Evolutionary conservation across 176 grass and related monocot species (phyloP), one percentile per base, ranked within the genome.

Genomic region (Rhynchospora breviuscula): DNA sequence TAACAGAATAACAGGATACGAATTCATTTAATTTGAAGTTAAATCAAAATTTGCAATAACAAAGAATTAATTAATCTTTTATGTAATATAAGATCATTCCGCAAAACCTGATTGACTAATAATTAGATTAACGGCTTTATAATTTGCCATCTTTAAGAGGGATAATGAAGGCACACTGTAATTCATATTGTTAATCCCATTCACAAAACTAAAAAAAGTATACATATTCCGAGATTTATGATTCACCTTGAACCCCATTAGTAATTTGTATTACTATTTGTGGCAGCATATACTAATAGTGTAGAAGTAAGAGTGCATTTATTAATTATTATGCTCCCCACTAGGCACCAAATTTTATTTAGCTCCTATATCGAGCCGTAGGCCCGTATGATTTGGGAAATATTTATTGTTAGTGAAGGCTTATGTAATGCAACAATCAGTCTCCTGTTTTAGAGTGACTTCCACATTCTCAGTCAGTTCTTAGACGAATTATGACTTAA

Each of bases 311-410:
- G 31, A 59, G 14, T 31, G 8, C 49, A 57, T 79, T 33, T 79
- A 79, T 79, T 54, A 57, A 59, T 33, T 79, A 79, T 79, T 54
- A 79, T 79, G 75, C 76, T 79, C 52, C 76, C 69, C 14, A 74
- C 29, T 79, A 79, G 76, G 51, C 31, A 13, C 51, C 26, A 25
- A 14, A 29, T 21, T 48, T 47, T n/a, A 44, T 59, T 33, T 33
- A 59, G 12, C 2, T 21, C 26, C 56, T 25, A 56, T 21, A 57
- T 33, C 58, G 14, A 54, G 23, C 26, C 29, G 7, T 33, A 48
- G 14, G 31, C 13, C 26, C 29, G 7, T 33, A 48, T 48, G 43
- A 8, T 71, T 43, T 46, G 67, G 48, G 47, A 49, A 79, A 79
- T 56, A 56, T 31, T 48, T 79, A 56, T 54, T 59, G 12, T 79